Percentiles rank a stretch among this genome's conserved stretches.
Evolutionary conservation across 1,139 yeast genomes (phyloP).

Genomic region (Tardiomyces digboiensis): DNA sequence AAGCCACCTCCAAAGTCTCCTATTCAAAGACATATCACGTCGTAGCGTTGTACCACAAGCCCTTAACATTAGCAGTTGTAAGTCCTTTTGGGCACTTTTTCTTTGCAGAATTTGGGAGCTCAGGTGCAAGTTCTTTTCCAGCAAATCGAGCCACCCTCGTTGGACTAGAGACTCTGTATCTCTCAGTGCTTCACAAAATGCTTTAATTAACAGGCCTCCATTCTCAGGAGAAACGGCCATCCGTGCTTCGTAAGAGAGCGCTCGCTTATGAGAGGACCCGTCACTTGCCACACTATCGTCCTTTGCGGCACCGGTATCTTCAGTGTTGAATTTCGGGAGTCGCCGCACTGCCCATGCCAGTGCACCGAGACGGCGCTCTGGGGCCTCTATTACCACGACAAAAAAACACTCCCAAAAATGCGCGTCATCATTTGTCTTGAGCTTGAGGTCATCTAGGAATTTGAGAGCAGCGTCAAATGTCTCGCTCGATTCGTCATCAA

Average conservation of each 20-base stretch:
- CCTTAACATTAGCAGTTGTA: slow-evolving; percentile 46
- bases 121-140: slow-evolving; percentile 58
- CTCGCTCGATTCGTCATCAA: slow-evolving; percentile 89
- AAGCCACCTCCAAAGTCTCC: slow-evolving; percentile 90
- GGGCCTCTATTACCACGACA: slow-evolving; percentile 62
- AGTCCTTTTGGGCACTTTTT: slow-evolving; percentile 42
- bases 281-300: neutral
- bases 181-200: slow-evolving; percentile 58
- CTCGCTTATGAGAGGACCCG: slow-evolving; percentile 4
- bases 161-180: slow-evolving; percentile 63
- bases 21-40: slow-evolving; percentile 86
- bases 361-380: slow-evolving; percentile 78
- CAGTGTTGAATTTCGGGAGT: slow-evolving; percentile 45
- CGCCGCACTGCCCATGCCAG: slow-evolving; percentile 62
- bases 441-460: slow-evolving; percentile 51
- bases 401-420: slow-evolving; percentile 85
- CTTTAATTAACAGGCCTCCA: slow-evolving; percentile 57
- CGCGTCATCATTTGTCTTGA: slow-evolving; percentile 52
- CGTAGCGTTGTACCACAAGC: slow-evolving; percentile 63
- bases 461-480: slow-evolving; percentile 52
- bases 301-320: slow-evolving; percentile 2
- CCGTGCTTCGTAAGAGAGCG: slow-evolving; percentile 44
- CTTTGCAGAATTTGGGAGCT: slow-evolving; percentile 46
- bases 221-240: slow-evolving; percentile 65
- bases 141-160: slow-evolving; percentile 80